Evolutionary conservation across 202 grass and related monocot species (phyloP), one percentile per base, ranked within the genome.

Genomic region (Hordeum pubiflorum): DNA sequence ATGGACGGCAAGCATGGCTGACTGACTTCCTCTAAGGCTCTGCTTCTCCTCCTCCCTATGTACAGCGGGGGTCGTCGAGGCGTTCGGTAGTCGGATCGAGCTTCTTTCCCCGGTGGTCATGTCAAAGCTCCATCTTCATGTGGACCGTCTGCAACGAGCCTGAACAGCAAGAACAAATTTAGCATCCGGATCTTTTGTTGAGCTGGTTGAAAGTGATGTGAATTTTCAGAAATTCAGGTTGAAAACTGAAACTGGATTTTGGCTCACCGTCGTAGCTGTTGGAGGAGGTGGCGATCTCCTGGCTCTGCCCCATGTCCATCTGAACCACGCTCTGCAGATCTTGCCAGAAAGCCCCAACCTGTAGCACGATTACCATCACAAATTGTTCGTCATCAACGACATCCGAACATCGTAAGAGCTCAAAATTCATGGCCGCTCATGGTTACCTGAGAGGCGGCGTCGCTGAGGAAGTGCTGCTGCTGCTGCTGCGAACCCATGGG

Each of bases 41-140:
- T 39, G 14, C 7, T 50, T 23, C 69, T 72, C 52, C 69, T 24
- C 39, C 78, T 87, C 69, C 83, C 81, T 97, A 94, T 92, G 89
- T 86, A 93, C 90, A 93, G 44, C n/a, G 40, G 78, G 86, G 58
- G 85, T 48, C 60, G 70, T 91, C 57, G 67, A 26, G 72, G 77
- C 83, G 37, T 38, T 87, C 82, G 80, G n/a, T 10, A 1, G 34
- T 46, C 39, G 12, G 82, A 86, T 77, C 37, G 40, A 61, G 58
- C 60, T 74, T 75, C 0, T 21, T 27, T 27, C 14, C 36, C 14
- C 21, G 7, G 24, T 7, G 17, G 26, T 3, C 2, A n/a, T 74
- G 56, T 99, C 89, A 99, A 75, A 91, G 90, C 88, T 99, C 96
- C 91, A 93, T 95, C 89, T 99, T 99, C 92, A 95, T 96, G 82